These are phyloP conservation scores for Pilaira anomala DNA, from an alignment of 192 early-diverging fungal genomes.

Conservation along the genomic window DNA sequence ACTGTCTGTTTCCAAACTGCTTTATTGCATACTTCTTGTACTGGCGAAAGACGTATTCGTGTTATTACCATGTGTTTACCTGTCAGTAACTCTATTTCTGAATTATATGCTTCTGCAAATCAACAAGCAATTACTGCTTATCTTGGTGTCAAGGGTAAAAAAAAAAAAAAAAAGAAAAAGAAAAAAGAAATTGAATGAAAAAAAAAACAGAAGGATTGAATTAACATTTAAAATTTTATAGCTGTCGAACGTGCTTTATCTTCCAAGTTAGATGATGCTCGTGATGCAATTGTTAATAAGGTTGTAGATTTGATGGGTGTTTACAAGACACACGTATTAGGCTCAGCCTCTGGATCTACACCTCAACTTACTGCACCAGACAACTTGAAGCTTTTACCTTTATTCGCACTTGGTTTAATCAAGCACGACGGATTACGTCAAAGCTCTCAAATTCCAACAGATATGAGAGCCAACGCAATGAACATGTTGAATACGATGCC, in stretches of 20 bases:
- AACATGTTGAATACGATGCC: conserved; percentile 79
- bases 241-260: conserved; percentile 84
- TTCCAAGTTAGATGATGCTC: conserved; percentile 88
- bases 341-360: conserved; percentile 65
- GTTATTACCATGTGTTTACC: conserved; percentile 89
- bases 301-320: conserved; percentile 83
- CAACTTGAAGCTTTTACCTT: conserved; percentile 82
- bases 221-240: conserved; percentile 24
- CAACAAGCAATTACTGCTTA: conserved; percentile 79
- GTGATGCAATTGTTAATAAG: conserved; percentile 89
- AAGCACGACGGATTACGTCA: conserved; percentile 73
- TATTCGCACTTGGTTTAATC: conserved; percentile 75
- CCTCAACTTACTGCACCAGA: conserved; percentile 81
- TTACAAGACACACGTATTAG: conserved; percentile 81
- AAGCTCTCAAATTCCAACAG: conserved; percentile 69
- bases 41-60: conserved; percentile 90
- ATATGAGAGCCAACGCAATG: conserved; percentile 79
- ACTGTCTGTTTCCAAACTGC: conserved; percentile 95
- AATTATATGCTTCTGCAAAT: conserved; percentile 81
- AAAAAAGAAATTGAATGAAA: background rate
- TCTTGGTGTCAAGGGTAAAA: conserved; percentile 78
- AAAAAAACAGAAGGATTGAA: background rate
- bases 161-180: background rate
- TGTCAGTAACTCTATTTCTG: conserved; percentile 74
- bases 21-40: conserved; percentile 83